Percentiles rank a stretch among this genome's conserved stretches.
phyloP scores from a whole-genome alignment of 192 early-diverging fungal genomes.

The Coemansia sp. region DNA sequence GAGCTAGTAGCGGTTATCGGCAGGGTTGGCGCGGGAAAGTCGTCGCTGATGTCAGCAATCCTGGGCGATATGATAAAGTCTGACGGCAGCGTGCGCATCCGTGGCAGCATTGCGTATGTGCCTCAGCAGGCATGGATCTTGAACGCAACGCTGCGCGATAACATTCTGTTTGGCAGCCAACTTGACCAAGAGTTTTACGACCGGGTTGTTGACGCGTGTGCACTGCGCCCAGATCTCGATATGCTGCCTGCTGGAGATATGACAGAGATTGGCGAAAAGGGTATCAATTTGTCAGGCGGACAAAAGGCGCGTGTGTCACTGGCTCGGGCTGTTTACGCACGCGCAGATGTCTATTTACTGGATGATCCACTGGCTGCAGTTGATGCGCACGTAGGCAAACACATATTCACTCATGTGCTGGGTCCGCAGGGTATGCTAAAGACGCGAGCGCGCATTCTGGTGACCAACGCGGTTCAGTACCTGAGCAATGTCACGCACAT shows the following conservation, averaged over 20 bases:
- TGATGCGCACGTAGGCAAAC: constrained; percentile 61
- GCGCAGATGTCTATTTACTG: constrained; percentile 64
- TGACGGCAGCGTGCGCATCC: constrained; percentile 21
- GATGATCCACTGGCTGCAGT: constrained; percentile 73
- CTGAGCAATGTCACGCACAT: constrained; percentile 50
- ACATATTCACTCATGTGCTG: constrained; percentile 57
- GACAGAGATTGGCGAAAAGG: constrained; percentile 23
- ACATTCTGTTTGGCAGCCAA: constrained; percentile 63
- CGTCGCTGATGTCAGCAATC: constrained; percentile 61
- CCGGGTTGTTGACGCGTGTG: constrained; percentile 59
- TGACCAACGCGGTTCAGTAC: constrained; percentile 58
- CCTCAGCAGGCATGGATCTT: constrained; percentile 64
- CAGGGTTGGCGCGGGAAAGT: constrained; percentile 64
- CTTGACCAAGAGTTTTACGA: constrained; percentile 57
- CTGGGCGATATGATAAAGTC: constrained; percentile 56
- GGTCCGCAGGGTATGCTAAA: constrained; percentile 49
- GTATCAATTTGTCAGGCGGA: constrained; percentile 20
- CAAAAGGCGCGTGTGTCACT: constrained; percentile 13
- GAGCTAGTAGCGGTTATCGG: constrained; percentile 62
- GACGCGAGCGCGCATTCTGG: constrained; percentile 52
- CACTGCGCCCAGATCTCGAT: constrained; percentile 52
- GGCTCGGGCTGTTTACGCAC: constrained; percentile 58
- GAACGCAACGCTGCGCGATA: constrained; percentile 58
- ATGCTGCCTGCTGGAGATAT: constrained; percentile 56
- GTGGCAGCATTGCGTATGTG: constrained; percentile 56